Conservation (phyloP, 1,284 basidiomycete species). For the Sporisorium sorghi region DNA sequence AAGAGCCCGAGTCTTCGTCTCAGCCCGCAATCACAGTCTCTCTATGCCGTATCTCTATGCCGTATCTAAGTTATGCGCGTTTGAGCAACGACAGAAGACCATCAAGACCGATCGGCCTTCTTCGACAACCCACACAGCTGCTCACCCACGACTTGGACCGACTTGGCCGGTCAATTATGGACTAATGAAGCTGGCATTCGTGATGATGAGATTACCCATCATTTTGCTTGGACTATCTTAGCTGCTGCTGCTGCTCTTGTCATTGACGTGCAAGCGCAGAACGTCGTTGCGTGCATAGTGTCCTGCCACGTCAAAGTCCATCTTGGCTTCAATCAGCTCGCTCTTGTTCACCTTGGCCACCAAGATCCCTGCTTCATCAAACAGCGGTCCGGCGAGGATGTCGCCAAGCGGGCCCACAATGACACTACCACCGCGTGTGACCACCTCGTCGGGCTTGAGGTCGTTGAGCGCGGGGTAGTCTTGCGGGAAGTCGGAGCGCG, state of each 20-base stretch:
- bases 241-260: conserved; percentile 9
- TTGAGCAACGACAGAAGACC: too few species aligned
- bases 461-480: conserved; percentile 71
- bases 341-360: conserved; percentile 77
- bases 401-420: conserved; percentile 78
- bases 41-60: too few species aligned
- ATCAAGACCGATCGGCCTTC: too few species aligned
- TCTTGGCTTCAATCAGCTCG: conserved; percentile 76
- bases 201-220: too few species aligned
- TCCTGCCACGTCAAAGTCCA: conserved; percentile 79
- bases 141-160: neutral
- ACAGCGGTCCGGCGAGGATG: conserved; percentile 78
- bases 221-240: too few species aligned
- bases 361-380: conserved; percentile 74
- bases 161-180: neutral
- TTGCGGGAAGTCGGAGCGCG: conserved; percentile 73
- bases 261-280: conserved; percentile 50
- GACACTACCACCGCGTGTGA: conserved; percentile 78
- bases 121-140: too few species aligned
- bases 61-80: too few species aligned
- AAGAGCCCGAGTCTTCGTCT: too few species aligned
- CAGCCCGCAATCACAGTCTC: too few species aligned
- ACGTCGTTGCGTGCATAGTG: conserved; percentile 77
- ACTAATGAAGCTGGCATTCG: neutral
- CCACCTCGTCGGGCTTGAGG: conserved; percentile 71